These are phyloP conservation scores for Monosporascus ibericus DNA, from an alignment of 2,329 filamentous ascomycete genomes.

Conservation along the genomic window DNA sequence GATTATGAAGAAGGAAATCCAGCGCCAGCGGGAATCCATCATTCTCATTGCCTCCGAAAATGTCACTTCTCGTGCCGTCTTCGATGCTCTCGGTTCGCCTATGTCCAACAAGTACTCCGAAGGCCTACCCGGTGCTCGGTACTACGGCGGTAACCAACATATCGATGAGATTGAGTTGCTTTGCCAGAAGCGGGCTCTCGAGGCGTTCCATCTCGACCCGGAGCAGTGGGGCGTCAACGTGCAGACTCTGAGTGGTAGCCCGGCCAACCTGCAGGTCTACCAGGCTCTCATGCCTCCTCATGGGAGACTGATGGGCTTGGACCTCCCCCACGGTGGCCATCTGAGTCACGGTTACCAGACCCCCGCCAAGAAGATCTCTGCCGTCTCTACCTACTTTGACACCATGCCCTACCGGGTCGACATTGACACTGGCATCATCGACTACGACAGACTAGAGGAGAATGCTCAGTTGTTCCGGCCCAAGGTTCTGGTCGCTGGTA, in stretches of 20 bases:
- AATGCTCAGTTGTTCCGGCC: conserved; percentile 88
- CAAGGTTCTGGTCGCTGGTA: conserved; percentile 93
- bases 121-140: conserved; percentile 94
- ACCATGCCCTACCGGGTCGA: conserved; percentile 94
- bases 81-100: conserved; percentile 89
- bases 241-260: conserved; percentile 85
- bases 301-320: conserved; percentile 93
- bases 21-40: conserved; percentile 97
- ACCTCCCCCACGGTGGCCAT: conserved; percentile 90
- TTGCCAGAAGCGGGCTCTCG: conserved; percentile 89
- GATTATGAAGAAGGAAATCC: conserved; percentile 95
- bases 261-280: conserved; percentile 97
- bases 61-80: conserved; percentile 96
- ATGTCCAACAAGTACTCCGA: conserved; percentile 99
- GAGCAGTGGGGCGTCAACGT: conserved; percentile 98
- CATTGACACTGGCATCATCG: conserved; percentile 87
- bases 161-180: conserved; percentile 94
- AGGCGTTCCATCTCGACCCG: conserved; percentile 80
- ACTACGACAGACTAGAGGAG: conserved; percentile 90
- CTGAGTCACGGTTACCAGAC: conserved; percentile 97
- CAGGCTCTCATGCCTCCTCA: conserved; percentile 95
- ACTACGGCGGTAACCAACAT: conserved; percentile 99
- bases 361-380: conserved; percentile 92
- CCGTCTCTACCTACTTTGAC: conserved; percentile 98
- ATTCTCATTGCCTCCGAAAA: conserved; percentile 99